These are phyloP conservation scores for Penicillium sp. DNA, from an alignment of 2,329 filamentous ascomycete genomes.

Conservation along the genomic window DNA sequence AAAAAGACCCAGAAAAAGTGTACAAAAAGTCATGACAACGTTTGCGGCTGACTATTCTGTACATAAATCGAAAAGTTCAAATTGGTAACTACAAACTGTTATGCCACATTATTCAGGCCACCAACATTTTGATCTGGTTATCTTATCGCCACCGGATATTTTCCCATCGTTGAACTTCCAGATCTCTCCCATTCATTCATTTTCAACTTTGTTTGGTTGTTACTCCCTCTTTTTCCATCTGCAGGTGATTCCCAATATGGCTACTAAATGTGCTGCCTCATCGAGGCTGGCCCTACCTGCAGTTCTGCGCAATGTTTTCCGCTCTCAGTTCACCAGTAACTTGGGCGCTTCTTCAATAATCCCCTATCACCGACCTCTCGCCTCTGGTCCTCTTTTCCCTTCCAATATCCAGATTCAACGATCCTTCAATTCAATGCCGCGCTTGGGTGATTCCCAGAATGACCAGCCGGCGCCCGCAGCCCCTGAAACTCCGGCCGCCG, in stretches of 20 bases:
- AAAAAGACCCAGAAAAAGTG: too few species aligned
- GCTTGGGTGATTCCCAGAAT: neutral
- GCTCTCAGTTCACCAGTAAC: slow-evolving; percentile 22
- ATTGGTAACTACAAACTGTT: too few species aligned
- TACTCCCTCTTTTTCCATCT: neutral
- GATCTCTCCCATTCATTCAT: neutral
- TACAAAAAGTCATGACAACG: too few species aligned
- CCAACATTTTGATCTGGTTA: neutral
- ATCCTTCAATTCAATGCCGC: neutral
- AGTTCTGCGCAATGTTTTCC: slow-evolving; percentile 27
- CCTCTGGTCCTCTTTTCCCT: slow-evolving; percentile 2
- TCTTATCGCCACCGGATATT: slow-evolving; percentile 15
- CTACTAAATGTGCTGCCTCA: slow-evolving; percentile 25
- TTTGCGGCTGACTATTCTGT: too few species aligned
- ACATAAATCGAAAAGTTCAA: too few species aligned
- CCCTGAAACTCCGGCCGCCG: neutral
- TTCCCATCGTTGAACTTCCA: neutral
- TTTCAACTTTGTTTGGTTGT: slow-evolving; percentile 2
- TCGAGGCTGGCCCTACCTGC: slow-evolving; percentile 28
- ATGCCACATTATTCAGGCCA: too few species aligned
- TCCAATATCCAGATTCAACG: neutral
- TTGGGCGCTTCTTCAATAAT: slow-evolving; percentile 7
- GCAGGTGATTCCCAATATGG: slow-evolving; percentile 17
- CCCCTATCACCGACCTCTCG: slow-evolving; percentile 1
- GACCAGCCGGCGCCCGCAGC: neutral